phyloP scores from a whole-genome alignment of 176 grass and related monocot genomes.

The Lolium multiflorum region DNA sequence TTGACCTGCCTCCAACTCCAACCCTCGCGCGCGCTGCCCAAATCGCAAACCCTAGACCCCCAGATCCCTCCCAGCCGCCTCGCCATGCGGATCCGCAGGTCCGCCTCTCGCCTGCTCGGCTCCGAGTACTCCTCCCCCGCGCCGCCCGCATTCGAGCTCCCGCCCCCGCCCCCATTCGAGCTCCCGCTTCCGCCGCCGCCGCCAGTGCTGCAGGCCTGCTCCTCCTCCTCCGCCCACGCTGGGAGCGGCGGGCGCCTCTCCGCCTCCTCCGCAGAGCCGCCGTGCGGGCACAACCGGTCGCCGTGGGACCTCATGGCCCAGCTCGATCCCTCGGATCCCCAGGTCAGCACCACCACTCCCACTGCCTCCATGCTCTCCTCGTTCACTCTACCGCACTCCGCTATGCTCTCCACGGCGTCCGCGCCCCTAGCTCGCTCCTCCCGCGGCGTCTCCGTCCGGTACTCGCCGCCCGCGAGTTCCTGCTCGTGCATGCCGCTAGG shows the following conservation, averaged over 20 bases:
- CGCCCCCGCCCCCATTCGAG: background rate
- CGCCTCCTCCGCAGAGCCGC: background rate
- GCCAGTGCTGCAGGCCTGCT: background rate
- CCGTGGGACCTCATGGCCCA: conserved; percentile 56
- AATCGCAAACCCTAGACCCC: conserved; percentile 10
- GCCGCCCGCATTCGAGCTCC: background rate
- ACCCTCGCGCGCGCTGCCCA: background rate
- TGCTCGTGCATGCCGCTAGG: conserved; percentile 40
- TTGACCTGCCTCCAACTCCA: conserved; percentile 7
- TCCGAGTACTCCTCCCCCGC: background rate
- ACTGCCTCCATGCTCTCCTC: background rate
- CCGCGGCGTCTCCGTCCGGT: too few relatives aligned
- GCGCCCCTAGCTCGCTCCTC: background rate
- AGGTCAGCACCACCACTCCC: conserved; percentile 28
- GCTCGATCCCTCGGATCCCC: conserved; percentile 37
- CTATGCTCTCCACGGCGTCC: background rate
- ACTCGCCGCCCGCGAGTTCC: background rate
- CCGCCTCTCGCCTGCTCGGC: conserved; percentile 44
- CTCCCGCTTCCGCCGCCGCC: background rate
- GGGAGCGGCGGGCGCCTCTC: background rate
- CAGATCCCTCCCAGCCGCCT: conserved; percentile 26
- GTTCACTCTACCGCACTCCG: background rate
- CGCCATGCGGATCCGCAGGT: conserved; percentile 57
- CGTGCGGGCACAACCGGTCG: conserved; percentile 45
- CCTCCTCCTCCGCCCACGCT: background rate